Evolutionary conservation across 768 basidiomycete species (phyloP).

Genomic region (Botryobasidium botryosum): DNA sequence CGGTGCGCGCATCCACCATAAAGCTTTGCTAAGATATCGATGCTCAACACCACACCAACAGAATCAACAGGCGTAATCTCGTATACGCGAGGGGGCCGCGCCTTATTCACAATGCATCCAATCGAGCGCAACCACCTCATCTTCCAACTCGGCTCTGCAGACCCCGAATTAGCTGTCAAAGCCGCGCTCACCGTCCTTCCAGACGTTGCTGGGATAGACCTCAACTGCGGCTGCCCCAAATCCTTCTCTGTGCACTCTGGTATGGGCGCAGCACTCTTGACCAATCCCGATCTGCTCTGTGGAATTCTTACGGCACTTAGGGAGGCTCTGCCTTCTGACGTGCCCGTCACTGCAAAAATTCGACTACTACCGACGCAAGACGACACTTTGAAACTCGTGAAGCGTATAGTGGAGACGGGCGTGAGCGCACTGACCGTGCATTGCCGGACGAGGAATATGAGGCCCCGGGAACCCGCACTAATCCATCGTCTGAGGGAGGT

Average conservation of each 20-base stretch:
- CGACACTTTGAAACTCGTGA: slow-evolving; percentile 79
- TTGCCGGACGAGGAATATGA: slow-evolving; percentile 86
- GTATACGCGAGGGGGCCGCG: slow-evolving; percentile 56
- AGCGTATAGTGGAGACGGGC: slow-evolving; percentile 73
- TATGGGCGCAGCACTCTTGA: slow-evolving; percentile 92
- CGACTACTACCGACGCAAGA: slow-evolving; percentile 71
- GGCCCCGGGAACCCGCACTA: slow-evolving; percentile 61
- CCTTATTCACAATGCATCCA: slow-evolving; percentile 86
- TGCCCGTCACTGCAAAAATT: slow-evolving; percentile 91
- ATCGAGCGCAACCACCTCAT: slow-evolving; percentile 88
- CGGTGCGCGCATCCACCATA: slow-evolving; percentile 35
- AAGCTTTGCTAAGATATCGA: neutral
- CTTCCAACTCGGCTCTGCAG: slow-evolving; percentile 86
- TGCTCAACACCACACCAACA: slow-evolving; percentile 18
- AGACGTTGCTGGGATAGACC: slow-evolving; percentile 87
- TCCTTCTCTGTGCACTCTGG: slow-evolving; percentile 87
- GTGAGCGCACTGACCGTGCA: slow-evolving; percentile 85
- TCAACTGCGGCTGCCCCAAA: slow-evolving; percentile 96
- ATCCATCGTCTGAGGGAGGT: slow-evolving; percentile 69
- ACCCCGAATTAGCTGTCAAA: slow-evolving; percentile 80
- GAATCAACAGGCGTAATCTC: slow-evolving; percentile 75
- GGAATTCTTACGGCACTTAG: slow-evolving; percentile 72
- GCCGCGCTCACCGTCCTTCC: slow-evolving; percentile 74
- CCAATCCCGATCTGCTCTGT: slow-evolving; percentile 81
- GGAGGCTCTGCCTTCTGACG: slow-evolving; percentile 48